Evolutionary conservation across 2,329 filamentous ascomycete species (phyloP), one percentile per base, ranked within the genome.

Genomic region (Trichoderma sp.): DNA sequence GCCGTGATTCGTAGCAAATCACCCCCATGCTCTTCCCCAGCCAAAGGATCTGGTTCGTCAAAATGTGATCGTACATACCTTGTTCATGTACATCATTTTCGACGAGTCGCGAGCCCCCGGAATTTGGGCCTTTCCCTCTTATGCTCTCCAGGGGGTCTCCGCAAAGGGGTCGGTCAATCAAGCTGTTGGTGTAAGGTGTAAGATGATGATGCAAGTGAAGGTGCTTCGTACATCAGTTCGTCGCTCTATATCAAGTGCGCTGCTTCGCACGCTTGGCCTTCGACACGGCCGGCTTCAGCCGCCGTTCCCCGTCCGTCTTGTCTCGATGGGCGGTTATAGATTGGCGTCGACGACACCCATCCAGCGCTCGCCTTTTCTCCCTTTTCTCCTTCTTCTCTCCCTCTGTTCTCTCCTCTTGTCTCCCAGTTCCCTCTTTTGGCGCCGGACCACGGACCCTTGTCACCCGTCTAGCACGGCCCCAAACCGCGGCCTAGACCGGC

Each of bases 81-180:
- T 39, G 34, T 14, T 39, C 34, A 39, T 39, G 65, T 66, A 64
- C 61, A 64, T 66, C 65, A 66, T 66, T 66, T 64, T 64, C 44
- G 60, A 61, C 65, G 61, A 66, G 65, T 66, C 48, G 61, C 47
- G 21, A 34, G 61, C 17, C 61, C 34, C 34, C 12, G 34, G 34
- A 39, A 14, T 39, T 39, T 55, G 15, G 41, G 47, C 43, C 43
- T 51, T 30, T 34, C 30, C n/a, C 7, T 64, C 47, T 14, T 39
- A 14, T 39, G 12, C 34, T 39, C 34, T 39, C 34, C 2, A 3
- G 12, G 54, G 30, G 41, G 65, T 64, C 44, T 10, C 65, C 65
- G 59, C 50, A 51, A 54, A 55, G 19, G 59, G 41, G 50, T n/a
- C 34, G 34, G 34, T 39, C 12, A 39, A 39, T 39, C 26, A 45